A percentile compares a stretch with the other conserved stretches of the same genome.
Conservation (phyloP, 768 basidiomycete species). For the Cystofilobasidium capitatum region DNA sequence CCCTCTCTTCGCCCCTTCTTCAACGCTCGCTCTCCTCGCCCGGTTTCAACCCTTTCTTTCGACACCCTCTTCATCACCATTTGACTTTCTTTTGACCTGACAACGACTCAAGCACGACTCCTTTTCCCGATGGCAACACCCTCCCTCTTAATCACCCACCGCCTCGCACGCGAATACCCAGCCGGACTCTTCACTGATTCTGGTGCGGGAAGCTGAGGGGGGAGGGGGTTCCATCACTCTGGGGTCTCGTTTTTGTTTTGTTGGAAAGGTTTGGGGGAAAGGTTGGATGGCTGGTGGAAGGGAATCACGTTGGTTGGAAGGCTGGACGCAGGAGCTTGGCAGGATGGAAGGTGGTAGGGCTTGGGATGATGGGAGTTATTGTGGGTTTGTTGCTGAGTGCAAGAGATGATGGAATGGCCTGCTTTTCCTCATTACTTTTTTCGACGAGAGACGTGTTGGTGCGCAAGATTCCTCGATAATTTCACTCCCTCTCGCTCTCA, state of each 20-base stretch:
- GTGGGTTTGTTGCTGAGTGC: too few species aligned
- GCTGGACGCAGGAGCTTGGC: too few species aligned
- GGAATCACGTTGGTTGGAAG: too few species aligned
- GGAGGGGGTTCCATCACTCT: background rate
- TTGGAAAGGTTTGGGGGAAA: too few species aligned
- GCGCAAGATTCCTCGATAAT: too few species aligned
- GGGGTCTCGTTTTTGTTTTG: too few species aligned
- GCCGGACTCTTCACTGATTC: constrained; percentile 2
- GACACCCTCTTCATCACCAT: background rate
- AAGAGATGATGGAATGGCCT: too few species aligned
- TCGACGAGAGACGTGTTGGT: too few species aligned
- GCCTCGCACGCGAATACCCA: constrained; percentile 28
- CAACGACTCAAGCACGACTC: background rate
- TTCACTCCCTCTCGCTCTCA: background rate
- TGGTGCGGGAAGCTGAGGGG: constrained; percentile 2
- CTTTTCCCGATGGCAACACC: background rate
- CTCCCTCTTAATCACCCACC: constrained; percentile 11
- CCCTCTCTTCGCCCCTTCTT: constrained; percentile 1
- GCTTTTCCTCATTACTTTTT: too few species aligned
- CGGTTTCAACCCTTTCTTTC: background rate
- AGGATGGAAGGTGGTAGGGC: too few species aligned
- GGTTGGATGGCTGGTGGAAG: too few species aligned
- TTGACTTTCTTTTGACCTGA: background rate
- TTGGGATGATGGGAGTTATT: too few species aligned
- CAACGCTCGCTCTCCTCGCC: background rate